phyloP scores from a whole-genome alignment of 2,329 filamentous ascomycete genomes.

The Drechslera avenae region DNA sequence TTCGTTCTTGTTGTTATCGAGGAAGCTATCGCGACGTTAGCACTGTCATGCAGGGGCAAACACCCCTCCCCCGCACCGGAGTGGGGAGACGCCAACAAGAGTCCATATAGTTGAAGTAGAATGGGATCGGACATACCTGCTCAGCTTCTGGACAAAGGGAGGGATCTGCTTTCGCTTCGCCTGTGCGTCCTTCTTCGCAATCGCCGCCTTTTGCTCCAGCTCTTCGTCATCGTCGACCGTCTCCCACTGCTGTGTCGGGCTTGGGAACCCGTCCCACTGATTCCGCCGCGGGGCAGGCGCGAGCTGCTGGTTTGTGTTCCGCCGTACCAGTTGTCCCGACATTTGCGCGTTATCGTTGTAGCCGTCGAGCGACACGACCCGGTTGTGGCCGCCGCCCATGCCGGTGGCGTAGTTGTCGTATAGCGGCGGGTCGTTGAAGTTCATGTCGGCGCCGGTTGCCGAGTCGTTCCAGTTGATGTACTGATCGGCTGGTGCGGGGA shows the following conservation, averaged over 20 bases:
- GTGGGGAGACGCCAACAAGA: background rate
- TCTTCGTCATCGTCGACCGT: conserved; percentile 71
- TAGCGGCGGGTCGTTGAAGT: conserved; percentile 45
- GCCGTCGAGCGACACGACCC: conserved; percentile 42
- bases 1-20: conserved; percentile 90
- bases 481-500: conserved; percentile 45
- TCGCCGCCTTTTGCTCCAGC: conserved; percentile 76
- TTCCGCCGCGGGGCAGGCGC: conserved; percentile 43
- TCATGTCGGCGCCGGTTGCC: conserved; percentile 30
- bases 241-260: conserved; percentile 56
- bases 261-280: conserved; percentile 49
- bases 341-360: conserved; percentile 32
- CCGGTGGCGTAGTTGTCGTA: conserved; percentile 40
- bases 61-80: background rate
- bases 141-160: conserved; percentile 96
- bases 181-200: conserved; percentile 86
- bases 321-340: conserved; percentile 53
- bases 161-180: conserved; percentile 94
- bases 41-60: background rate
- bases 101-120: background rate
- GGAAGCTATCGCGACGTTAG: conserved; percentile 67
- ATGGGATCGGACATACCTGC: conserved; percentile 71
- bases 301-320: conserved; percentile 55
- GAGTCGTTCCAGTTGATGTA: conserved; percentile 46
- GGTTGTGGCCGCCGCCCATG: conserved; percentile 30